A percentile compares a stretch with the other conserved stretches of the same genome.
Conservation (phyloP, 305 asterid genomes). For the Striga hermonthica region DNA sequence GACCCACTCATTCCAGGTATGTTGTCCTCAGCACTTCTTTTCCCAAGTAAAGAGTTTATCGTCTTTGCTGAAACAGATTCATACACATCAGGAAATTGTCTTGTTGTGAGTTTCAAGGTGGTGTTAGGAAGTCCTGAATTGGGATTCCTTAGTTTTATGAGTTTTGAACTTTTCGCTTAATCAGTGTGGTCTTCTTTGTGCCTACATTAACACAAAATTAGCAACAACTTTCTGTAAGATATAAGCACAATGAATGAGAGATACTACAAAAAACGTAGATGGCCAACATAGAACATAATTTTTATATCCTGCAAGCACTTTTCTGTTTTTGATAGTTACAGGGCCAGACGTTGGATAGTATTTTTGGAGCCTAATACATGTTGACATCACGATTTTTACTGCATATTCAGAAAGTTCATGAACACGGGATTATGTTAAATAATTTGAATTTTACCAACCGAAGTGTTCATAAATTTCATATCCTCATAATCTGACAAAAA, state of each 20-base stretch:
- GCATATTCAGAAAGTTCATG: conserved; percentile 13
- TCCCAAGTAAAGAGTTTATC: conserved; percentile 43
- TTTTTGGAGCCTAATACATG: conserved; percentile 35
- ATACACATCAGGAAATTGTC: conserved; percentile 39
- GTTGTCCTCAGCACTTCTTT: conserved; percentile 43
- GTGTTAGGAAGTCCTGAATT: conserved; percentile 40
- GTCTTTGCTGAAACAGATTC: conserved; percentile 48
- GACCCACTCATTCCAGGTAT: conserved; percentile 42
- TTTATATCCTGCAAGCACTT: background rate
- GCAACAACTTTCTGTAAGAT: background rate
- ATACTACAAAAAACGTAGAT: conserved; percentile 6
- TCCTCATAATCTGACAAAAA: conserved; percentile 14
- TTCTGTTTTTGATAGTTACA: too few species aligned
- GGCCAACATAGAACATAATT: conserved; percentile 1
- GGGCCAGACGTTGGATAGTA: conserved; percentile 31
- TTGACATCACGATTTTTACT: conserved; percentile 1
- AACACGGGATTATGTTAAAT: too few species aligned
- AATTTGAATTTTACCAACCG: background rate
- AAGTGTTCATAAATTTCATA: background rate
- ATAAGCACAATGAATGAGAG: conserved; percentile 18
- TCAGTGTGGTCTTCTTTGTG: conserved; percentile 34
- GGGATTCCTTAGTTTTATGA: conserved; percentile 53
- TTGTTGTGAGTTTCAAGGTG: conserved; percentile 40
- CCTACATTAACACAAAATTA: conserved; percentile 32
- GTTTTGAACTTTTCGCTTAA: conserved; percentile 43